Evolutionary conservation across 306 rosid genomes (phyloP).

Genomic region (Ceratonia siliqua): DNA sequence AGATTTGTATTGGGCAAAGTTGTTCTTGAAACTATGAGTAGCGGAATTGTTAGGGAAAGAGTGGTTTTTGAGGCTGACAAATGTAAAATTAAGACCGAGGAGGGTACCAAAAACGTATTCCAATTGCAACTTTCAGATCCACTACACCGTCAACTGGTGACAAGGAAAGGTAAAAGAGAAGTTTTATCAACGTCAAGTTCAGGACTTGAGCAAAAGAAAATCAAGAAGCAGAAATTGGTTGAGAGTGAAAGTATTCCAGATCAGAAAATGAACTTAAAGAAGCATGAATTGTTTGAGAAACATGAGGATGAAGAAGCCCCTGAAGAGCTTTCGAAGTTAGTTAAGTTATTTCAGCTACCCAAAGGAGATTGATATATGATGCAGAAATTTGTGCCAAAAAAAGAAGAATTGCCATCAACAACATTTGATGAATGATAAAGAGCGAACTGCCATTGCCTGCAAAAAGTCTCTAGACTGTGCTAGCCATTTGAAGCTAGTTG

Average conservation of each 20-base stretch:
- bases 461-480: slow-evolving; percentile 16
- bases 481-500: slow-evolving; percentile 29
- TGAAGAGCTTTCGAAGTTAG: slow-evolving; percentile 23
- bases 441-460: slow-evolving; percentile 23
- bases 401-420: slow-evolving; percentile 21
- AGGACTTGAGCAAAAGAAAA: slow-evolving; percentile 28
- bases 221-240: slow-evolving; percentile 49
- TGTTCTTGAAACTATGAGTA: slow-evolving; percentile 68
- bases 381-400: slow-evolving; percentile 14
- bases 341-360: slow-evolving; percentile 23
- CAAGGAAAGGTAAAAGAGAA: slow-evolving; percentile 37
- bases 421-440: slow-evolving; percentile 28
- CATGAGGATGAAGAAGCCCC: slow-evolving; percentile 26
- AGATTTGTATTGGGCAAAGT: slow-evolving; percentile 76
- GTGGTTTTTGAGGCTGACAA: slow-evolving; percentile 45
- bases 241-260: slow-evolving; percentile 29
- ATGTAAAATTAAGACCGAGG: slow-evolving; percentile 30
- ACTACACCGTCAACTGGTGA: slow-evolving; percentile 28
- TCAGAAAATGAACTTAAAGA: slow-evolving; percentile 25
- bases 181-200: slow-evolving; percentile 20
- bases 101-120: slow-evolving; percentile 30
- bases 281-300: slow-evolving; percentile 21
- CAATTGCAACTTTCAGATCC: slow-evolving; percentile 33
- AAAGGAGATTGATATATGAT: slow-evolving; percentile 27
- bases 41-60: slow-evolving; percentile 37